phyloP scores from a whole-genome alignment of 768 basidiomycete genomes.

The Sporobolomyces phaffii region DNA sequence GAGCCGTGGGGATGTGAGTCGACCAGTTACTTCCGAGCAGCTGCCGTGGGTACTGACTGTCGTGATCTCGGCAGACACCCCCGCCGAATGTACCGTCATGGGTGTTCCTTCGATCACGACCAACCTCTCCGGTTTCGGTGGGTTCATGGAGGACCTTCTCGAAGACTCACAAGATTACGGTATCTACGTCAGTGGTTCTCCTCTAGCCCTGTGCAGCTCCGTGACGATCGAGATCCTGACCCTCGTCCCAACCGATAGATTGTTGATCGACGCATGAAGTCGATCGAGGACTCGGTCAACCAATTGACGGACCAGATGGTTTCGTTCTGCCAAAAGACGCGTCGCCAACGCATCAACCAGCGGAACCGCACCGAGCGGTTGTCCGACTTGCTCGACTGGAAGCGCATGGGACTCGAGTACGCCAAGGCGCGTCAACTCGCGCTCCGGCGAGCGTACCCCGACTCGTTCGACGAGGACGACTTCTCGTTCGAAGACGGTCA shows the following conservation, averaged over 20 bases:
- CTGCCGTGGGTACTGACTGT: neutral
- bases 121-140: slow-evolving; percentile 92
- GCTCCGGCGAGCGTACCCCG: slow-evolving; percentile 87
- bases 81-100: slow-evolving; percentile 99
- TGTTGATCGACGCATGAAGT: slow-evolving; percentile 81
- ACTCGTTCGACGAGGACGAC: slow-evolving; percentile 65
- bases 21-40: no score
- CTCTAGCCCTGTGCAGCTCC: neutral
- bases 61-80: slow-evolving; percentile 58
- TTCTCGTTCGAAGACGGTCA: slow-evolving; percentile 61
- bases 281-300: slow-evolving; percentile 83
- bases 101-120: slow-evolving; percentile 96
- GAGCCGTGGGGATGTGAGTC: slow-evolving; percentile 42
- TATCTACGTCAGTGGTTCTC: slow-evolving; percentile 5
- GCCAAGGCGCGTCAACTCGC: slow-evolving; percentile 76
- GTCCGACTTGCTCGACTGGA: slow-evolving; percentile 92
- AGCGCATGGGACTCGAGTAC: slow-evolving; percentile 93
- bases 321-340: slow-evolving; percentile 68
- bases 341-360: slow-evolving; percentile 97
- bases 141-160: slow-evolving; percentile 67
- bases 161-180: slow-evolving; percentile 64
- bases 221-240: neutral
- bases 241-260: slow-evolving; percentile 50
- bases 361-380: slow-evolving; percentile 94
- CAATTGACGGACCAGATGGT: slow-evolving; percentile 72